phyloP scores from a whole-genome alignment of 2,329 filamentous ascomycete genomes.

The Berkeleyomyces basicola region DNA sequence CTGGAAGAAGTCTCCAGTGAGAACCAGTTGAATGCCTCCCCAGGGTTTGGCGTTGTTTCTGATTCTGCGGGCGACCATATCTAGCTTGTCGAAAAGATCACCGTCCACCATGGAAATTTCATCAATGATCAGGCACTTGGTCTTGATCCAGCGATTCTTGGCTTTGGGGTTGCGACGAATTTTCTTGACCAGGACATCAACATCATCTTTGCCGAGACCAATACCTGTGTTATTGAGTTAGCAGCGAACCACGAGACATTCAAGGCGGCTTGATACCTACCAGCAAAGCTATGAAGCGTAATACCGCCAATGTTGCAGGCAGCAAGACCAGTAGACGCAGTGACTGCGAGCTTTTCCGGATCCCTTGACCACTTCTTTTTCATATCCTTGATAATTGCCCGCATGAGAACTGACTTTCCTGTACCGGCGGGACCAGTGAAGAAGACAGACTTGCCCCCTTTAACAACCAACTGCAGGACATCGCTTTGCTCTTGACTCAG shows the following conservation, averaged over 20 bases:
- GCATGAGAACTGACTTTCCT: constrained; percentile 90
- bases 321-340: constrained; percentile 86
- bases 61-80: constrained; percentile 67
- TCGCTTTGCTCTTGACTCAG: constrained; percentile 76
- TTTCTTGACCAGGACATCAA: constrained; percentile 68
- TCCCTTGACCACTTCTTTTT: constrained; percentile 61
- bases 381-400: constrained; percentile 71
- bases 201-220: constrained; percentile 80
- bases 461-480: constrained; percentile 67
- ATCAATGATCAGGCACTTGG: constrained; percentile 77
- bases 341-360: constrained; percentile 75
- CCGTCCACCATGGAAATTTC: constrained; percentile 98
- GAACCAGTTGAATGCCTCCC: constrained; percentile 87
- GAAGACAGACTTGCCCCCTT: constrained; percentile 76
- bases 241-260: neutral
- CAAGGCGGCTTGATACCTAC: constrained; percentile 23
- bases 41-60: constrained; percentile 85
- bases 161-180: constrained; percentile 78
- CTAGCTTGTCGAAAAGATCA: constrained; percentile 90
- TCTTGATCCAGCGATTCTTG: constrained; percentile 73
- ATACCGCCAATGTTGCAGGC: constrained; percentile 95
- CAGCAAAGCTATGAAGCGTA: constrained; percentile 88
- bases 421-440: constrained; percentile 95
- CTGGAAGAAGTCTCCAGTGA: constrained; percentile 97
- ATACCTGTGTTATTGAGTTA: constrained; percentile 32